Evolutionary conservation across 305 asterid species (phyloP), one percentile per base, ranked within the genome.

Genomic region (Solanum hybrid): DNA sequence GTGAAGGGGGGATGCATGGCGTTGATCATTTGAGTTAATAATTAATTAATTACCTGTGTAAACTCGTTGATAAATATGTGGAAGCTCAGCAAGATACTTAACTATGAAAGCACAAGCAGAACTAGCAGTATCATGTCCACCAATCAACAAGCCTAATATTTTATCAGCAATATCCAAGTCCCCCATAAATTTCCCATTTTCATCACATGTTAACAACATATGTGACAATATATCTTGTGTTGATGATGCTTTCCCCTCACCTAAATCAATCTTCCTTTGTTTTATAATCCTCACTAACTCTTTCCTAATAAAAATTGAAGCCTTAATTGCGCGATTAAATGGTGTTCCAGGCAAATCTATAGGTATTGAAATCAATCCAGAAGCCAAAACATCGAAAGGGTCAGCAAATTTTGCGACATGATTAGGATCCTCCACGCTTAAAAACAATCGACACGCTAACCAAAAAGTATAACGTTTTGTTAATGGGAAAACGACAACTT

Each of bases 41-140:
- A 56, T 56, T 60, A 60, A 20, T 60, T 60, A 60, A 20, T 60
- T 60, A 95, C 98, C 97, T 32, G 91, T 91, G 93, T 94, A 94
- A 90, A 96, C 98, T 24, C 94, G 92, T 5, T 93, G 91, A 37
- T 96, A 96, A 5, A 96, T 88, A 3, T 95, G 88, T 17, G 98
- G 99, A 38, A 94, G 46, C 91, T 96, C 98, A 3, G 97, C 98
- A 8, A 96, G 95, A 90, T 90, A 96, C 89, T 95, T 95, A 32
- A 95, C 98, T 5, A 96, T 51, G 29, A 95, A 96, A 27, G 98
- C 79, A 89, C 98, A 95, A 11, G 98, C 97, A 35, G 98, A 95
- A 91, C 98, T 96, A 2, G 98, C 96, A 3, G 99, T 96, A 31
- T 96, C 99, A 78, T 96, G 99, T 6, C 99, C 99, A 2, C 98